Evolutionary conservation across 768 basidiomycete species (phyloP).

Genomic region (Mrakia blollopis): DNA sequence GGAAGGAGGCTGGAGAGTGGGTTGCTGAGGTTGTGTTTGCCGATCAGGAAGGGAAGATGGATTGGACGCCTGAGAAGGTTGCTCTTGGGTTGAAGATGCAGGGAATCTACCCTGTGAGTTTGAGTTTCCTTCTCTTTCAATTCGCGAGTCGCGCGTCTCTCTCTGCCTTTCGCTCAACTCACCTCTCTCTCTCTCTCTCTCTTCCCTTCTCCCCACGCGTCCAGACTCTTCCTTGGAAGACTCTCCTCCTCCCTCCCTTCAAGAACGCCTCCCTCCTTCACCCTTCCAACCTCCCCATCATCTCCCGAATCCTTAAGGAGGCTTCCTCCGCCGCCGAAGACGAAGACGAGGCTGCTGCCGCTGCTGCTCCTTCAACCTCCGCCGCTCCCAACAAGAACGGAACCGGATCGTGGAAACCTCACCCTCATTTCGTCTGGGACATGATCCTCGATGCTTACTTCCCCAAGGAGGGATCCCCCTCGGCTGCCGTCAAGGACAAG

Average conservation of each 20-base stretch:
- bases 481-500: conserved; percentile 44
- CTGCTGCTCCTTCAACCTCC: conserved; percentile 41
- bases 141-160: not conserved
- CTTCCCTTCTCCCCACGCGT: too few species aligned
- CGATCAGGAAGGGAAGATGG: conserved; percentile 41
- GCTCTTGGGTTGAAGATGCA: conserved; percentile 72
- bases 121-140: not conserved
- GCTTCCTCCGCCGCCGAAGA: conserved; percentile 51
- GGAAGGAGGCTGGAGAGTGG: conserved; percentile 56
- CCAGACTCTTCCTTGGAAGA: conserved; percentile 60
- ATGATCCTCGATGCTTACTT: conserved; percentile 72
- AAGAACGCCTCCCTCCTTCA: conserved; percentile 65
- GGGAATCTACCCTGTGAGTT: conserved; percentile 50
- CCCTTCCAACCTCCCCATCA: conserved; percentile 61
- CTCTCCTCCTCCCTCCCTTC: conserved; percentile 65
- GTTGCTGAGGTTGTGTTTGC: conserved; percentile 56
- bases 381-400: conserved; percentile 36
- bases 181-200: not conserved
- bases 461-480: conserved; percentile 47
- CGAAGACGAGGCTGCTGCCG: conserved; percentile 53
- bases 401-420: conserved; percentile 68
- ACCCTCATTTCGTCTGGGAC: conserved; percentile 89
- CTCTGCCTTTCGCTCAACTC: not conserved
- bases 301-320: conserved; percentile 80
- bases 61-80: conserved; percentile 86